phyloP scores from a whole-genome alignment of 805 yeast species.

The Candida ascalaphidarum region DNA sequence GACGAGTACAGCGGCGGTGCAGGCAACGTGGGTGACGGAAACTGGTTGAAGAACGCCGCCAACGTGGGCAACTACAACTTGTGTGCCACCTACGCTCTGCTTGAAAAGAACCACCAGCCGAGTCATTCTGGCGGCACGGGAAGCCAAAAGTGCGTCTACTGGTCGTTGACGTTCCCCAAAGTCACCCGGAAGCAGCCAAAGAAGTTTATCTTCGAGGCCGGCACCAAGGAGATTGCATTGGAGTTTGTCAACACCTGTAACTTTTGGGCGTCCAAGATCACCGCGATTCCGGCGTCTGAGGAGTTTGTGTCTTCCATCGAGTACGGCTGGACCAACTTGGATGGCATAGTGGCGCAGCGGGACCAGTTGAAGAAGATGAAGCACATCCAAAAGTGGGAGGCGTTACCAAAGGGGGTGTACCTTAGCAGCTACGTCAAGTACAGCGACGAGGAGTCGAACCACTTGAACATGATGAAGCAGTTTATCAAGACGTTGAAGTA shows the following conservation, averaged over 20 bases:
- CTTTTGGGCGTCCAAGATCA: constrained; percentile 83
- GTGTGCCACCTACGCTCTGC: constrained; percentile 42
- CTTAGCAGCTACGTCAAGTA: constrained; percentile 23
- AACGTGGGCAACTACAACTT: constrained; percentile 45
- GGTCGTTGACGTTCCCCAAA: constrained; percentile 52
- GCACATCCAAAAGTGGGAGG: constrained; percentile 36
- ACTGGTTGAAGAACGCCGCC: constrained; percentile 59
- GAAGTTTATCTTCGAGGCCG: constrained; percentile 54
- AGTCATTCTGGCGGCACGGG: constrained; percentile 10
- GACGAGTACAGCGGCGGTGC: too few species aligned
- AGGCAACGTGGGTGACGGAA: constrained; percentile 54
- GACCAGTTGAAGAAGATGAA: constrained; percentile 23
- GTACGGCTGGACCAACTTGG: constrained; percentile 65
- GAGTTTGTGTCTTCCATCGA: constrained; percentile 70
- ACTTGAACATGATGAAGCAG: constrained; percentile 35
- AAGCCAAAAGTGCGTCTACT: constrained; percentile 18
- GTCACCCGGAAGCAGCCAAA: constrained; percentile 23
- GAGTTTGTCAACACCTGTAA: constrained; percentile 73
- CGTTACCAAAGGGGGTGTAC: constrained; percentile 31
- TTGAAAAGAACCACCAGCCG: constrained; percentile 19
- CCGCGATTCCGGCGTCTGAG: constrained; percentile 66
- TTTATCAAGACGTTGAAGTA: constrained; percentile 33
- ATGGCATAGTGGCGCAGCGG: constrained; percentile 16
- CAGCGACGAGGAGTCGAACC: constrained; percentile 14
- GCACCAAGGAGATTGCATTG: constrained; percentile 56